Conservation (phyloP, 192 early-diverging fungal genomes). For the Podila epigama region DNA sequence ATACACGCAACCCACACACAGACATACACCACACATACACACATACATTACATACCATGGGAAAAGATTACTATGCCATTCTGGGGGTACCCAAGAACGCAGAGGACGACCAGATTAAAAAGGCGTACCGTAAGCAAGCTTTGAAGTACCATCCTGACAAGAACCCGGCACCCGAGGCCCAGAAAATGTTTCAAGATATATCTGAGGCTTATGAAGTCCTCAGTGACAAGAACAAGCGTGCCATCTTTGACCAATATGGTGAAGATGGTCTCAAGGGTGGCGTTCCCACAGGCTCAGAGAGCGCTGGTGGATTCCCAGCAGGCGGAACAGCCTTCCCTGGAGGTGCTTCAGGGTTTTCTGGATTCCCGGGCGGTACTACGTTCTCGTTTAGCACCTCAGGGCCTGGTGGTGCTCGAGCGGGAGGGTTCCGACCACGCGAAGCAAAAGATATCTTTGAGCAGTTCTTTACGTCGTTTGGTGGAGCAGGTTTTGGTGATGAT, state of each 20-base stretch:
- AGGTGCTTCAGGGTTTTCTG: conserved; percentile 62
- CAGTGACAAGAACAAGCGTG: conserved; percentile 91
- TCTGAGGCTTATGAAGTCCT: conserved; percentile 97
- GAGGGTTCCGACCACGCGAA: conserved; percentile 73
- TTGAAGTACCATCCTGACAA: conserved; percentile 80
- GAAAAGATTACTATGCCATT: conserved; percentile 71
- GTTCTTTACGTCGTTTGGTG: conserved; percentile 81
- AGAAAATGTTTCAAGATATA: conserved; percentile 95
- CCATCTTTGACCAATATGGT: conserved; percentile 95
- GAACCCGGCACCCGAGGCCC: conserved; percentile 55
- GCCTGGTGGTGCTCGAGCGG: conserved; percentile 22
- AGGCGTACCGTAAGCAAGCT: conserved; percentile 75
- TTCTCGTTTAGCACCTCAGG: conserved; percentile 69
- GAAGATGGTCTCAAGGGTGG: conserved; percentile 92
- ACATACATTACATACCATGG: conserved; percentile 7
- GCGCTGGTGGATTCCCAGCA: conserved; percentile 58
- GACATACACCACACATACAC: conserved; percentile 2
- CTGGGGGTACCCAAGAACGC: conserved; percentile 69
- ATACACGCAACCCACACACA: background rate
- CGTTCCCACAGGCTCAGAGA: conserved; percentile 59
- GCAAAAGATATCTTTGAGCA: conserved; percentile 92
- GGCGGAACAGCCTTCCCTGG: conserved; percentile 65
- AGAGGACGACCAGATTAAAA: conserved; percentile 73
- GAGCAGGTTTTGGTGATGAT: conserved; percentile 30
- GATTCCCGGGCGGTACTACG: conserved; percentile 65